Base-by-base conservation (phyloP, 306 rosid genomes). In the Corylus avellana region DNA sequence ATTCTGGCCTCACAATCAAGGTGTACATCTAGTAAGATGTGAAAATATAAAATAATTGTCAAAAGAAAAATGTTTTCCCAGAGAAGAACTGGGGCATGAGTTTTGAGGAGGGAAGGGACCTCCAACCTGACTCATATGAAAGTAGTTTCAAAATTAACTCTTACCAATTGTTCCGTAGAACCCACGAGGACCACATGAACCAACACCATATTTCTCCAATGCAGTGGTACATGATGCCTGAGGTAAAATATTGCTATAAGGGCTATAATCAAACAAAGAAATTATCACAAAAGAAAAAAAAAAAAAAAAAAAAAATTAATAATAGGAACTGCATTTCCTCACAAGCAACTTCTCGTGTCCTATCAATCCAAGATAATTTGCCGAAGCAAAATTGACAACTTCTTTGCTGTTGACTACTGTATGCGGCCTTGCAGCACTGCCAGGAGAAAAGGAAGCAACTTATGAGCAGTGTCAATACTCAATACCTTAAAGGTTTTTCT, bases 151-250 rank as follows among this genome's bases (percentile, higher is more conserved):
- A 75, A 68, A 80, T 63, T 37, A 82, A 76, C 54, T 29, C 90
- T 80, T 88, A 93, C 99, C 98, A 55, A 96, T 91, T 72, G 96
- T 93, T 81, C 98, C 99, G 85, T 96, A 96, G 86, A 96, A 96
- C 74, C 96, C 97, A 77, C 99, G 99, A 77, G 99, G 99, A 84
- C 99, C 99, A 77, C 99, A 96, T 49, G 99, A 96, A 70, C 99
- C 99, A 84, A 96, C 99, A 55, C 99, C 99, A 55, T 96, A 96
- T 89, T 96, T 96, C 86, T 89, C 96, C 86, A 96, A 83, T n/a
- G 99, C 87, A 84, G 92, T 84, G 66, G 94, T 84, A 80, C 98
- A 93, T 35, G 99, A 93, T 68, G 90, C 96, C 99, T 96, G 86
- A 84, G 79, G 77, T 77, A 66, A 77, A 77, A 79, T 55, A 75